These are phyloP conservation scores for Dorcoceras hygrometricum DNA, from an alignment of 257 asterid genomes.

Conservation along the genomic window DNA sequence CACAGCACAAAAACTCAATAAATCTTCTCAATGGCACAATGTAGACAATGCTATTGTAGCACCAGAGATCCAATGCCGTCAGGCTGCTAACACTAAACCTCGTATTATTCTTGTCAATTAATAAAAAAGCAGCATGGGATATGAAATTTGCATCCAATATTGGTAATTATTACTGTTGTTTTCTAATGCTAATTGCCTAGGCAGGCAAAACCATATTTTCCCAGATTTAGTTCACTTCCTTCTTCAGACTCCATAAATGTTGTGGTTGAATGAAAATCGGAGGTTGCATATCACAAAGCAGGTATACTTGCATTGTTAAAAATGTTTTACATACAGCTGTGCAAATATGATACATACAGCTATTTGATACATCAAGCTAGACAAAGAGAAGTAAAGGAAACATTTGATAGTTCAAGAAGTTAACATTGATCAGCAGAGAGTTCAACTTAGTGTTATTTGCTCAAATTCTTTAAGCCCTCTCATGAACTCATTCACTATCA, in stretches of 20 bases:
- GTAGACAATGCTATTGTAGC: background rate
- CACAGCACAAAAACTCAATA: background rate
- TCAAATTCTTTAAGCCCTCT: background rate
- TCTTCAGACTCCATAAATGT: background rate
- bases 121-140: background rate
- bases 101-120: background rate
- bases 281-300: background rate
- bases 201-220: background rate
- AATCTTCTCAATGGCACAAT: slow-evolving; percentile 2
- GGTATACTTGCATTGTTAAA: background rate
- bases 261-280: background rate
- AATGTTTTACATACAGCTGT: background rate
- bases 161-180: background rate
- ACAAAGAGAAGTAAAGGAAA: background rate
- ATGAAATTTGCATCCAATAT: background rate
- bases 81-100: background rate
- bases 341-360: background rate
- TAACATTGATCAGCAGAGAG: background rate
- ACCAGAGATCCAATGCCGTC: background rate
- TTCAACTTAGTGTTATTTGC: background rate
- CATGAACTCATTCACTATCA: slow-evolving; percentile 8
- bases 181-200: background rate
- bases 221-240: slow-evolving; percentile 13
- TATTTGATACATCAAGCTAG: slow-evolving; percentile 1
- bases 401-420: background rate